Base-by-base conservation (phyloP, 2,329 filamentous ascomycete species). In the Arthrocladium fulminans region DNA sequence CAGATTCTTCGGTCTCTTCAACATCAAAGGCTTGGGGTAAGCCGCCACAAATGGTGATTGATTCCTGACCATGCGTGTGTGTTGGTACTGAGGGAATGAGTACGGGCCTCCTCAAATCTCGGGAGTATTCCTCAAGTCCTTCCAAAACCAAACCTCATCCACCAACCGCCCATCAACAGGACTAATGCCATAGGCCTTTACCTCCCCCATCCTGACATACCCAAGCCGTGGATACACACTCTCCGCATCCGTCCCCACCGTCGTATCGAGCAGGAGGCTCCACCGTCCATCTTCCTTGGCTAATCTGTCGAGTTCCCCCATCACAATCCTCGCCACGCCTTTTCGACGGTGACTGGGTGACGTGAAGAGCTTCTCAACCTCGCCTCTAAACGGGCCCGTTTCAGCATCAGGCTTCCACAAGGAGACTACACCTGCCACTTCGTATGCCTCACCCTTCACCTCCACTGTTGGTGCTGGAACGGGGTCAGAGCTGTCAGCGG, bases 361-460 rank as follows among this genome's bases (percentile, higher is more conserved):
- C 8, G 83, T 68, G 32, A 83, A 65, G 29, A 83, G 65, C 60
- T 79, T 77, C 62, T 83, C 73, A 1, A 83, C 73, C 8, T 63
- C 56, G 2, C 68, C 77, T 24, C 78, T 67, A 54, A 78, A 78
- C 0, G 71, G 68, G 0, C 72, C 76, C 3, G 79, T 82, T 61
- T 83, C 75, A 3, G 67, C 69, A 15, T 64, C 61, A 4, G 76
- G 73, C 61, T 74, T 70, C 40, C 56, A 59, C 2, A 83, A 65
- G 69, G 76, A 76, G 20, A 76, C 77, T 34, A 77, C 70, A 5
- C 79, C 80, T 49, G 77, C 68, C 30, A 58, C 42, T 45, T 58
- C 56, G 12, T 54, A 50, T 4, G 27, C 41, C 12, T 12, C 24
- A 29, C 27, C 39, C 17, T 23, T 32, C 12, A 47, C 17, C 2